Evolutionary conservation across 169 alveolate genomes (phyloP).

Genomic region (Cryptosporidium viatorum): DNA sequence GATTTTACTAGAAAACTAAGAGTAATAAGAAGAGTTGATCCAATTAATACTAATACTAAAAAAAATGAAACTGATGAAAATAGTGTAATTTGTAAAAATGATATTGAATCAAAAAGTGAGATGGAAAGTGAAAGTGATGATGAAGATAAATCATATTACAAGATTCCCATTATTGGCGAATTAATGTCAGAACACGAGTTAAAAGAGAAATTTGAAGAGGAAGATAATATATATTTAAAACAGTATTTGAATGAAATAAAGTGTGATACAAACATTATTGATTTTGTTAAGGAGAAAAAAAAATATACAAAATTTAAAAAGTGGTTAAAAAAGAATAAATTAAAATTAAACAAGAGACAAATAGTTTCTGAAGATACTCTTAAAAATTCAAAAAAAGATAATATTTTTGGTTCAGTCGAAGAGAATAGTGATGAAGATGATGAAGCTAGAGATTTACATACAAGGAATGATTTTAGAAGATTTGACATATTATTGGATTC

Average conservation of each 20-base stretch:
- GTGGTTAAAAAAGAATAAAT: slow-evolving; percentile 16
- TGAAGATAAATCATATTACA: not conserved
- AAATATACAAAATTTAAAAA: not conserved
- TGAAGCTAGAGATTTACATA: slow-evolving; percentile 41
- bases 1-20: slow-evolving; percentile 16
- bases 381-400: not conserved
- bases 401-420: not conserved
- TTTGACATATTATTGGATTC: slow-evolving; percentile 34
- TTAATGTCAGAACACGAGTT: slow-evolving; percentile 5
- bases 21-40: slow-evolving; percentile 3
- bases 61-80: not conserved
- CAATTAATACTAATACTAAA: not conserved
- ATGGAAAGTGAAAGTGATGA: not conserved
- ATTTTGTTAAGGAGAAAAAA: slow-evolving; percentile 5
- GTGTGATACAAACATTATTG: not conserved
- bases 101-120: not conserved
- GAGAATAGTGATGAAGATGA: slow-evolving; percentile 25
- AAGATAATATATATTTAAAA: slow-evolving; percentile 7
- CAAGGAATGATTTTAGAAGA: slow-evolving; percentile 55
- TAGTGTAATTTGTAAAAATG: not conserved
- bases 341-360: not conserved
- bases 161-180: slow-evolving; percentile 28
- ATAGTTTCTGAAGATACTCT: not conserved
- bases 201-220: slow-evolving; percentile 16
- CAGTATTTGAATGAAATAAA: slow-evolving; percentile 40